Base-by-base conservation (phyloP, 495 filamentous ascomycete genomes). In the Daldinia bambusicola region DNA sequence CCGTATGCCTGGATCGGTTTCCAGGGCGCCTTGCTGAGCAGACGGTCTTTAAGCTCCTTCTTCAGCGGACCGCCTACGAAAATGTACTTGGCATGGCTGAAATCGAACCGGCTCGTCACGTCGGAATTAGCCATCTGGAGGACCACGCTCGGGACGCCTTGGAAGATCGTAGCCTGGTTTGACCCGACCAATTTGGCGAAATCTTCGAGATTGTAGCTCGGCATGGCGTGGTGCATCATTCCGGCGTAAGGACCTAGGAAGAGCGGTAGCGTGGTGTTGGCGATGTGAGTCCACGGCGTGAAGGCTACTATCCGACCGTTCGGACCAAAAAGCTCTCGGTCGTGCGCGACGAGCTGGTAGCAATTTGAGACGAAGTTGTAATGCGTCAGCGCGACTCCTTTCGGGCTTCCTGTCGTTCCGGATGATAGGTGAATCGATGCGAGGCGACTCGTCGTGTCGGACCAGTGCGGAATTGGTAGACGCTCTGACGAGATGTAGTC, bases 341-440 rank as follows among this genome's bases (percentile, higher is more conserved):
- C 78, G 61, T 80, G 77, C 12, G 70, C 59, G 51, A 77, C 56
- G 30, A 80, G 76, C 52, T 81, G 80, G 16, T 70, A 64, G 4
- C 74, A 74, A 72, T 93, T 92, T 48, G 89, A 79, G 2, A 92
- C 79, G 55, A 93, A 86, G 74, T 93, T 93, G 57, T 80, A 75
- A 73, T 94, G 91, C 51, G 84, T 89, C 26, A 93, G 77, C 88
- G 92, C 92, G 14, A 94, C 92, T 14, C 92, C 92, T 76, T 94
- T 94, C 0, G 92, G 91, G 40, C 87, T 79, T 8, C 91, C 92
- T 0, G 92, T 94, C 0, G 92, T 94, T 12, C 92, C 92, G 14
- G 74, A 76, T 12, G 74, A 76, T 18, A 76, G 55, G 56, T 74
- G 71, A 13, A 76, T 76, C 1, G 71, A 71, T 20, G 71, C 74